Evolutionary conservation across 1,284 basidiomycete genomes (phyloP).

Genomic region (Pisolithus thermaeus): DNA sequence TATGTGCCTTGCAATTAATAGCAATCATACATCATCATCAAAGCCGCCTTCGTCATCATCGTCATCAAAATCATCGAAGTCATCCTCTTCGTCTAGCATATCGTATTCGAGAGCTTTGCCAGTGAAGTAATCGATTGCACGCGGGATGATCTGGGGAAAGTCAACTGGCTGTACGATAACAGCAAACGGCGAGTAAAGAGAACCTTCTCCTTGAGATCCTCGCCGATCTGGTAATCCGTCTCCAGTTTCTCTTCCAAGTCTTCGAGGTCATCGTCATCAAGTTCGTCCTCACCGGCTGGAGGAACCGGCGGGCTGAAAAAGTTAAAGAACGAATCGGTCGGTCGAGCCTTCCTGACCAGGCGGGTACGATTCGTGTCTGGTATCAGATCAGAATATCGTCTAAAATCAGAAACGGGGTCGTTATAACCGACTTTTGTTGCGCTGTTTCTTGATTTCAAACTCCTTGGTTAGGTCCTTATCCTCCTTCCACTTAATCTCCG

Average conservation of each 20-base stretch:
- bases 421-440: slow-evolving; percentile 82
- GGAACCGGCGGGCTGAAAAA: slow-evolving; percentile 90
- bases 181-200: slow-evolving; percentile 6
- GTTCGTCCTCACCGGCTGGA: slow-evolving; percentile 65
- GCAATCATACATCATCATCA: slow-evolving; percentile 43
- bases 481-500: slow-evolving; percentile 94
- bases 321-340: slow-evolving; percentile 94
- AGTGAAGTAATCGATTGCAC: slow-evolving; percentile 93
- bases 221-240: slow-evolving; percentile 97
- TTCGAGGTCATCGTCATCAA: slow-evolving; percentile 83
- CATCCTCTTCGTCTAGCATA: slow-evolving; percentile 66
- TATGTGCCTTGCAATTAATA: slow-evolving; percentile 16
- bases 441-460: slow-evolving; percentile 98
- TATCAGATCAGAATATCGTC: not conserved
- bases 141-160: slow-evolving; percentile 74
- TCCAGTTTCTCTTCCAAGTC: slow-evolving; percentile 92
- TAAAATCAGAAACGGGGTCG: slow-evolving; percentile 2
- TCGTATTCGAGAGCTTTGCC: slow-evolving; percentile 94
- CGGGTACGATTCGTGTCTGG: slow-evolving; percentile 90
- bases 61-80: slow-evolving; percentile 57
- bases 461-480: slow-evolving; percentile 97
- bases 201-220: slow-evolving; percentile 96
- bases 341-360: slow-evolving; percentile 82
- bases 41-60: slow-evolving; percentile 57
- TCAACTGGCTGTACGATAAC: slow-evolving; percentile 8